Percentiles rank a stretch among this genome's conserved stretches.
Evolutionary conservation across 2,329 filamentous ascomycete genomes (phyloP).

Genomic region (Beauveria sp.): DNA sequence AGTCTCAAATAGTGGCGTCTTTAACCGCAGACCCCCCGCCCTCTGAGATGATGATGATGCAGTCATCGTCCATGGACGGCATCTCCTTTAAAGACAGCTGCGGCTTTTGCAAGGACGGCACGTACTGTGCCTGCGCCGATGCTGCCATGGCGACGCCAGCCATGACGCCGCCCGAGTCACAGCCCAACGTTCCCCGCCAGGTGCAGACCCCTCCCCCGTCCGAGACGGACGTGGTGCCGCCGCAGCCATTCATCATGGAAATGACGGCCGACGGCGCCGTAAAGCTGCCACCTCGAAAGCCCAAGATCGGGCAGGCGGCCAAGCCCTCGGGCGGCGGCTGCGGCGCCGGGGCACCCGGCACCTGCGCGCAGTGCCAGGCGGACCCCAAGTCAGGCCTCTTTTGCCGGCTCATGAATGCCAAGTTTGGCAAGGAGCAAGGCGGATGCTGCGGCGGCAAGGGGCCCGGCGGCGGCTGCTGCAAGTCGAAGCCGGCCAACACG

Average conservation of each 20-base stretch:
- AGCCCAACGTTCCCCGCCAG: constrained; percentile 38
- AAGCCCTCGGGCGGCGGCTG: constrained; percentile 33
- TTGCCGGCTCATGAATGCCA: constrained; percentile 72
- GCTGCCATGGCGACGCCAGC: constrained; percentile 33
- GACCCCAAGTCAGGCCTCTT: constrained; percentile 77
- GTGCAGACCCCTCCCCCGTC: constrained; percentile 51
- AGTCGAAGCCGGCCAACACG: constrained; percentile 26
- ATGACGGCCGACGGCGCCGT: constrained; percentile 53
- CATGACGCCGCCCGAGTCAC: constrained; percentile 32
- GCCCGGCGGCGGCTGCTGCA: constrained; percentile 59
- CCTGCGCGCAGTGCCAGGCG: constrained; percentile 68
- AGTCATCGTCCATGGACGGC: constrained; percentile 26
- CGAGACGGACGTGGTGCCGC: constrained; percentile 51
- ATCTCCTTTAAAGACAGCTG: constrained; percentile 58
- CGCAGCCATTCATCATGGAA: constrained; percentile 44
- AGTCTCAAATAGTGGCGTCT: constrained; percentile 16
- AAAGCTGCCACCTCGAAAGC: constrained; percentile 44
- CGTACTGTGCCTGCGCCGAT: constrained; percentile 76
- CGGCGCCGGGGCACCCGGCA: constrained; percentile 65
- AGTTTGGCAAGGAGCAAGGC: constrained; percentile 38
- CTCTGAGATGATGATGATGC: constrained; percentile 27
- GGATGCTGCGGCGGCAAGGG: constrained; percentile 59
- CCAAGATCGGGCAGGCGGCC: constrained; percentile 21
- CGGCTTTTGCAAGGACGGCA: constrained; percentile 76
- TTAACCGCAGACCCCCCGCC: constrained; percentile 18